Base-by-base conservation (phyloP, 306 rosid genomes). In the Hylodesmum podocarpum region DNA sequence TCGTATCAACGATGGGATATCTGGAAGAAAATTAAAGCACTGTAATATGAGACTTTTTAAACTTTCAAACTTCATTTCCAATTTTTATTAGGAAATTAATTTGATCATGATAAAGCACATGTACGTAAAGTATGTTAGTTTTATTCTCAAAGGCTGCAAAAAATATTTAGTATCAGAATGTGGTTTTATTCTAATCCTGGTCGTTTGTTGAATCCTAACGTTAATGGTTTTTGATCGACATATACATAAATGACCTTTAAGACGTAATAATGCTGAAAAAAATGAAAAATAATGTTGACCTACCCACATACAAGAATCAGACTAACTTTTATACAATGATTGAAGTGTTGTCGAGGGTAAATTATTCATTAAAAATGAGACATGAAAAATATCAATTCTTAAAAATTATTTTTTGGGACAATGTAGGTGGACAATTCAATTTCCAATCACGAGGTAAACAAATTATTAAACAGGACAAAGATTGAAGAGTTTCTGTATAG, bases 401-500 rank as follows among this genome's bases (percentile, higher is more conserved):
- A 61, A 70, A 5, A 33, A 22, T 10, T 14, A 55, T 25, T 22
- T 25, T 50, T 50, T 16, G 41, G 28, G 46, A 28, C 59, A 27
- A 28, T 24, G 18, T 72, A 72, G 8, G 21, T 58, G 57, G 44
- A 41, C 58, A 62, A 27, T 9, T 71, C 78, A 59, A 58, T 58
- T 37, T 46, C 19, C 14, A 18, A 71, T 70, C 66, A 36, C 25
- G 63, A 49, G 75, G 18, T 65, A 54, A 68, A 64, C 61, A 39
- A 27, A 55, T 61, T 64, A 70, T 75, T 84, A 46, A 55, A 25
- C 53, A 71, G 66, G 69, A 84, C 49, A 70, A 36, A 57, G 78
- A 69, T 27, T 49, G 79, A 70, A 46, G 47, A 43, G 84, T 70
- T 65, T 70, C 68, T 44, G 61, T 65, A 62, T 43, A 84, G 87